Evolutionary conservation across 2,329 filamentous ascomycete species (phyloP).

Genomic region (Colletotrichum tanaceti): DNA sequence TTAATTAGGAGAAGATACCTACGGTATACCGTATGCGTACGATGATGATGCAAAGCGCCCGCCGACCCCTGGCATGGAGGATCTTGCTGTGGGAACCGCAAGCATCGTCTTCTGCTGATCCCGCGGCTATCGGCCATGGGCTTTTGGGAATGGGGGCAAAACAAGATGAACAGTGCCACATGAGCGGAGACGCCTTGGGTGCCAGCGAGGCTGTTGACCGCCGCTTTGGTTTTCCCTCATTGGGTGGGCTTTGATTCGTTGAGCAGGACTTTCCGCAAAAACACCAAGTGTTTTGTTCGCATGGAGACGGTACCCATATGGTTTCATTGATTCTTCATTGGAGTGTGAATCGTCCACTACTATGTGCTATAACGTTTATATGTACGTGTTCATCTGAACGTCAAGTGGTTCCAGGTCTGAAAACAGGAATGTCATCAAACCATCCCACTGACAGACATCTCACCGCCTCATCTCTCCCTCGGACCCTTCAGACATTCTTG

Average conservation of each 20-base stretch:
- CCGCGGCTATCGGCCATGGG: neutral
- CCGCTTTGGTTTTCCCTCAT: conserved; percentile 9
- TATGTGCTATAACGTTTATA: conserved; percentile 33
- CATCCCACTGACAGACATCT: conserved; percentile 10
- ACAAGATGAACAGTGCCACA: conserved; percentile 20
- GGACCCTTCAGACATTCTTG: neutral
- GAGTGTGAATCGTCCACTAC: conserved; percentile 22
- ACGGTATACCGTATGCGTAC: neutral
- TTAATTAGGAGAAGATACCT: neutral
- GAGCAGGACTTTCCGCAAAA: neutral
- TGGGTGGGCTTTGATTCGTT: conserved; percentile 4
- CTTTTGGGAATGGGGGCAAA: neutral
- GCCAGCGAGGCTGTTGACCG: conserved; percentile 14
- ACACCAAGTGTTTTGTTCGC: neutral
- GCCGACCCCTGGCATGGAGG: neutral
- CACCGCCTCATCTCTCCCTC: neutral
- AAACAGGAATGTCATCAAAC: conserved; percentile 4
- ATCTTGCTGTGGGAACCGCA: neutral
- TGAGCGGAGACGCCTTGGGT: conserved; percentile 3
- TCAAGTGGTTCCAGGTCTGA: conserved; percentile 17
- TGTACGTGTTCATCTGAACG: conserved; percentile 34
- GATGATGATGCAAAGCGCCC: neutral
- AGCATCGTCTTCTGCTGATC: neutral
- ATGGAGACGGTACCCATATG: neutral
- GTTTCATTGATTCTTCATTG: conserved; percentile 14